Percentiles rank a stretch among this genome's conserved stretches.
These are phyloP conservation scores for Botryotinia calthae DNA, from an alignment of 2,329 filamentous ascomycete genomes.

Conservation along the genomic window DNA sequence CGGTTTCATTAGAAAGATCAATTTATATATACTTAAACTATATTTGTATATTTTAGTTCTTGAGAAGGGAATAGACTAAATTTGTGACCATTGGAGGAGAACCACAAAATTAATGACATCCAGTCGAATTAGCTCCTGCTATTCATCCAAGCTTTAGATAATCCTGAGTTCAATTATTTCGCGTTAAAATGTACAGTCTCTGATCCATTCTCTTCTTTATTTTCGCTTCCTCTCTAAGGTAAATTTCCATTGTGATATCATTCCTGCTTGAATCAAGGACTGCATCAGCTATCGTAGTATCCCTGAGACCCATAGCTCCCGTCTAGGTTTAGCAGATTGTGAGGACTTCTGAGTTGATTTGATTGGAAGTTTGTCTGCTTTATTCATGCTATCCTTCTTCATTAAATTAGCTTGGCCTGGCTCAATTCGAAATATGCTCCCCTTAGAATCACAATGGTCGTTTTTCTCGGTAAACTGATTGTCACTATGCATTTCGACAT, in stretches of 20 bases:
- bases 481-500: too few species aligned
- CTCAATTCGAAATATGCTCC: too few species aligned
- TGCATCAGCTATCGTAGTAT: not conserved
- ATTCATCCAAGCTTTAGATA: not conserved
- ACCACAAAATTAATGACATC: not conserved
- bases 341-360: not conserved
- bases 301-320: rapidly evolving
- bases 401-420: too few species aligned
- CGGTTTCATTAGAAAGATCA: not conserved
- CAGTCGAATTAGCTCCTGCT: not conserved
- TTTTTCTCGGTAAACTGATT: too few species aligned
- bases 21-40: not conserved
- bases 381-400: too few species aligned
- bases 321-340: not conserved
- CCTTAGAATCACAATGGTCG: too few species aligned
- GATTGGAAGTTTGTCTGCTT: not conserved
- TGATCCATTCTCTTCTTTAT: not conserved
- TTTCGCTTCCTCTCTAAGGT: not conserved
- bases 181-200: not conserved
- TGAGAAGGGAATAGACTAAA: not conserved
- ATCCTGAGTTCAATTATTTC: not conserved
- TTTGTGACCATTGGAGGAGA: not conserved
- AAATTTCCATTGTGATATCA: not conserved
- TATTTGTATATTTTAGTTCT: not conserved
- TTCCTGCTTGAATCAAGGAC: not conserved